These are phyloP conservation scores for Spathaspora jeffriesii DNA, from an alignment of 1,139 yeast species.

Conservation along the genomic window DNA sequence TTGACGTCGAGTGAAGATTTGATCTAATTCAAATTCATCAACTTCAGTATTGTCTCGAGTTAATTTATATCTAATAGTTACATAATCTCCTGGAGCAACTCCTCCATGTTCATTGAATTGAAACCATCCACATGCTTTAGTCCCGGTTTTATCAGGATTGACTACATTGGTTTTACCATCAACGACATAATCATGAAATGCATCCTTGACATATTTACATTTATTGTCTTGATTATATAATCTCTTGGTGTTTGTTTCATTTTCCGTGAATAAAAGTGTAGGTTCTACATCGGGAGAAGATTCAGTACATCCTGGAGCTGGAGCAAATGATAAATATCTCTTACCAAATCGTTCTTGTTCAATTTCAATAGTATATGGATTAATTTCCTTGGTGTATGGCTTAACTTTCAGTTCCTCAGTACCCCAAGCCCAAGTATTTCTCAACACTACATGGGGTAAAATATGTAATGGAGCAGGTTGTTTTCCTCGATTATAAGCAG, in stretches of 20 bases:
- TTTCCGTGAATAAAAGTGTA: constrained; percentile 77
- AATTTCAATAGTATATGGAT: constrained; percentile 53
- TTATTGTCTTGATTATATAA: constrained; percentile 66
- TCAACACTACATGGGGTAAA: constrained; percentile 80
- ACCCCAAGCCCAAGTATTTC: constrained; percentile 97
- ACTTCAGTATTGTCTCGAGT: constrained; percentile 51
- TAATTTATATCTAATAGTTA: constrained; percentile 80
- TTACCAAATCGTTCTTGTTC: constrained; percentile 75
- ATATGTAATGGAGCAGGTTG: constrained; percentile 88
- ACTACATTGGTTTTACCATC: constrained; percentile 59
- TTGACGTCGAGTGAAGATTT: constrained; percentile 70
- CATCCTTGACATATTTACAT: constrained; percentile 73
- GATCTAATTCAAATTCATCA: constrained; percentile 79
- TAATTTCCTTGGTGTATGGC: constrained; percentile 52
- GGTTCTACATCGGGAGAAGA: constrained; percentile 73
- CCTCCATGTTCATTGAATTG: constrained; percentile 74
- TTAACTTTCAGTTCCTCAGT: constrained; percentile 50
- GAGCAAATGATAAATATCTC: constrained; percentile 74
- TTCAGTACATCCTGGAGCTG: constrained; percentile 78
- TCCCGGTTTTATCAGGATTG: constrained; percentile 40
- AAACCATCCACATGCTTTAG: constrained; percentile 82
- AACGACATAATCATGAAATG: constrained; percentile 83
- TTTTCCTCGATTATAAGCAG: constrained; percentile 86
- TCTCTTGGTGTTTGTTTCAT: constrained; percentile 76
- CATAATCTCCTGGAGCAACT: constrained; percentile 88